phyloP scores from a whole-genome alignment of 768 basidiomycete species.

The Rhodotorula toruloides region DNA sequence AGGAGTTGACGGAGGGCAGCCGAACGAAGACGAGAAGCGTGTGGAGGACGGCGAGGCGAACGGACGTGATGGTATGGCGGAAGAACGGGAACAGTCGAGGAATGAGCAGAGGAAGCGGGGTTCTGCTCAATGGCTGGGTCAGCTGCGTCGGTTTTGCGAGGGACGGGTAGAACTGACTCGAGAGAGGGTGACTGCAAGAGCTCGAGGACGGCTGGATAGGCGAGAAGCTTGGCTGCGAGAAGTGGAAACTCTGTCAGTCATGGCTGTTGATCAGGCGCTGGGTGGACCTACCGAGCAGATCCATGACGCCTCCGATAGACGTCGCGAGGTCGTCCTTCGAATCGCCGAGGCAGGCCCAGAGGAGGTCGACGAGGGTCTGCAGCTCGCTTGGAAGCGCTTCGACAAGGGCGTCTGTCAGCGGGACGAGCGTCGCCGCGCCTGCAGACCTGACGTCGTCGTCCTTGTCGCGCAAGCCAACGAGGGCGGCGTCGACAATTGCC shows the following conservation, averaged over 20 bases:
- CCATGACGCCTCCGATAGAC: conserved; percentile 95
- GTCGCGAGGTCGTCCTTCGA: conserved; percentile 97
- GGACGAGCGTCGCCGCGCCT: conserved; percentile 82
- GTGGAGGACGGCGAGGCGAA: conserved; percentile 85
- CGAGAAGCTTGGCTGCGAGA: conserved; percentile 30
- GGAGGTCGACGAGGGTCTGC: conserved; percentile 66
- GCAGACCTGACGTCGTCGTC: conserved; percentile 97
- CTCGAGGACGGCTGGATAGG: conserved; percentile 19
- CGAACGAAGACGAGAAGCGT: conserved; percentile 81
- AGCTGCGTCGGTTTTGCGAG: not conserved
- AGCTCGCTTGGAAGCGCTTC: conserved; percentile 63
- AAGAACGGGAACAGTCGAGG: conserved; percentile 91
- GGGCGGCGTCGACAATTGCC: conserved; percentile 81
- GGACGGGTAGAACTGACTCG: conserved; percentile 52
- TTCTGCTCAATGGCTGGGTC: conserved; percentile 49
- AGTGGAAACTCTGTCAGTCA: no score
- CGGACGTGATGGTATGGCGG: conserved; percentile 89
- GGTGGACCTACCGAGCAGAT: conserved; percentile 56
- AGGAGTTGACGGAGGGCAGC: conserved; percentile 61
- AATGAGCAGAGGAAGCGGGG: conserved; percentile 73
- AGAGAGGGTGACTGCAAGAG: conserved; percentile 27
- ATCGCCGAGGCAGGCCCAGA: conserved; percentile 84
- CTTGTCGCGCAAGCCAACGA: conserved; percentile 78
- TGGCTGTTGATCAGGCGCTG: not conserved
- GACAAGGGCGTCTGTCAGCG: conserved; percentile 78